Evolutionary conservation across 495 filamentous ascomycete species (phyloP), one percentile per base, ranked within the genome.

Genomic region (Astrothelium macrocarpum): DNA sequence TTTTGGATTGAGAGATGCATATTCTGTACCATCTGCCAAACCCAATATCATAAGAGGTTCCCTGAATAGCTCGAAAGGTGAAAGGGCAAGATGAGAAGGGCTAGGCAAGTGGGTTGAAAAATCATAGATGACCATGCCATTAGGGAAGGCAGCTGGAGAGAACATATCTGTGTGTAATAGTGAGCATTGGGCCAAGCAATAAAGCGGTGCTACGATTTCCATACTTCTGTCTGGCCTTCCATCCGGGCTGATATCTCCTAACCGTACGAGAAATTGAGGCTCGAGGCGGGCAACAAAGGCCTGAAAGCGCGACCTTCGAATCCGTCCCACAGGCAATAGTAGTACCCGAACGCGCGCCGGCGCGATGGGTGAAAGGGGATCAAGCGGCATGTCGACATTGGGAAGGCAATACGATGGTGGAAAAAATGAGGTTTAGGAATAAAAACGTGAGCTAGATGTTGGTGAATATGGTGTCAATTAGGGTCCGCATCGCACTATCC

Each of bases 181-280:
- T 56, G 2, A 56, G 49, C 25, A n/a, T 2, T 29, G 26, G 49
- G 49, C 20, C 4, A 16, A 5, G 11, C 45, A 49, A 12, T 18
- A 49, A 20, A 49, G 45, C 9, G 49, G 49, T n/a, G 3, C 20
- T 28, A 9, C 12, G 20, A 29, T n/a, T 12, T 11, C 49, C 49
- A 29, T 86, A 96, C 90, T 95, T 80, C 90, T 85, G 75, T 96
- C 88, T 65, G 91, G 90, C 60, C 89, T 84, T 72, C 80, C 79
- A 82, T 96, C 90, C 64, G 92, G 89, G 71, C 85, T 96, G 72
- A 97, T 85, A 74, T 97, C 94, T 71, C 90, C 87, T 65, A 99
- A 81, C 62, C 88, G 87, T 66, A 99, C 84, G 64, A 94, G 82
- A 82, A 90, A 87, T n/a, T 95, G 87, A 65, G 81, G 77, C 72